Conservation (phyloP, 73 alveolate genomes). For the Blepharisma japonicum region DNA sequence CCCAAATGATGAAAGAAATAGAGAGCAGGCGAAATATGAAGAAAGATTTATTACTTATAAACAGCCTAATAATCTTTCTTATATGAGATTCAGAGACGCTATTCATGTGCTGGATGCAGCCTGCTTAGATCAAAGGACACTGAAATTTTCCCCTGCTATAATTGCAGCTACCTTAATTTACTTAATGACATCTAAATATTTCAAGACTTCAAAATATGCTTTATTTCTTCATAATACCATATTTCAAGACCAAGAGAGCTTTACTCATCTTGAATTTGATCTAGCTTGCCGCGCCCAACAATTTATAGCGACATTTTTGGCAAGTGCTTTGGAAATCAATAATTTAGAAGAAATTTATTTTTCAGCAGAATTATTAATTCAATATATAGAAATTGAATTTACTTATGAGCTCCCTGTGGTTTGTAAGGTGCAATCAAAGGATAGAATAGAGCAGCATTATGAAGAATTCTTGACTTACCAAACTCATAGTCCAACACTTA, state of each 20-base stretch:
- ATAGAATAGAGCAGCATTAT: conserved; percentile 33
- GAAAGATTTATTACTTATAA: conserved; percentile 13
- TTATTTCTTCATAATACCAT: background rate
- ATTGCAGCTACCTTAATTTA: background rate
- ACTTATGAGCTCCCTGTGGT: background rate
- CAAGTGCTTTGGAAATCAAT: background rate
- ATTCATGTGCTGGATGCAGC: conserved; percentile 42
- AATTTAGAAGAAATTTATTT: background rate
- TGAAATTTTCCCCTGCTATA: background rate
- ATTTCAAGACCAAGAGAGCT: background rate
- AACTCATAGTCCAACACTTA: conserved; percentile 41
- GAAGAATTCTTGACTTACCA: conserved; percentile 50
- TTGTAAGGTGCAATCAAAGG: conserved; percentile 1
- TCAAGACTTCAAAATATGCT: background rate
- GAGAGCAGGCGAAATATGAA: background rate
- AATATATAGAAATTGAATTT: conserved; percentile 4
- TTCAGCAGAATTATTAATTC: background rate
- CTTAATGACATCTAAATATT: background rate
- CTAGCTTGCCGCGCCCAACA: background rate
- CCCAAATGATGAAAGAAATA: background rate
- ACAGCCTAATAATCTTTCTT: conserved; percentile 32
- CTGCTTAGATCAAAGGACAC: conserved; percentile 29
- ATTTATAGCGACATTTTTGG: background rate
- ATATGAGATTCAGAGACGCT: conserved; percentile 33
- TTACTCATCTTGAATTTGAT: background rate